phyloP scores from a whole-genome alignment of 768 basidiomycete genomes.

The Filobasidium wieringae region DNA sequence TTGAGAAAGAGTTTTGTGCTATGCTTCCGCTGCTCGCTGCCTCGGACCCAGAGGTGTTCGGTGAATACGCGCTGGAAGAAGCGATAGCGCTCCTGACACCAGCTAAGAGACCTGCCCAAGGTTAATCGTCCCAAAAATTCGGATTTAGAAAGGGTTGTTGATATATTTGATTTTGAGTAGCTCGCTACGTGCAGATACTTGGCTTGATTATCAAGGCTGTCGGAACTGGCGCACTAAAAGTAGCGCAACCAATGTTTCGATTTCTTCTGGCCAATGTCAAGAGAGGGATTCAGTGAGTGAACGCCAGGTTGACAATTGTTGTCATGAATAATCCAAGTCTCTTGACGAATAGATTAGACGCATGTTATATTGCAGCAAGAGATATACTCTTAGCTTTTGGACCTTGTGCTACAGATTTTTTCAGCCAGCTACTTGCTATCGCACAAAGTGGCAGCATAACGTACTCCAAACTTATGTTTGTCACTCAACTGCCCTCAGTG shows the following conservation, averaged over 20 bases:
- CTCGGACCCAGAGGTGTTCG: not conserved
- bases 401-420: not conserved
- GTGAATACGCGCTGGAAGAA: not conserved
- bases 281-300: not conserved
- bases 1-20: not conserved
- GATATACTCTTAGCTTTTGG: conserved; percentile 1
- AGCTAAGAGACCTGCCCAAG: not conserved
- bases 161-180: too few relatives aligned
- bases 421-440: not conserved
- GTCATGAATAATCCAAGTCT: not conserved
- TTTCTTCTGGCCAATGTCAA: conserved; percentile 3
- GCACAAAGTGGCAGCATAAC: not conserved
- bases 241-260: not conserved
- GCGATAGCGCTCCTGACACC: not conserved
- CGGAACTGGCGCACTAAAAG: not conserved
- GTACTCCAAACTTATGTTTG: not conserved
- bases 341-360: not conserved
- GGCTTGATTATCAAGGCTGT: conserved; percentile 6
- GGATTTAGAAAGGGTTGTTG: not conserved
- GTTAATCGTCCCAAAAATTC: not conserved
- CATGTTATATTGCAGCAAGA: not conserved
- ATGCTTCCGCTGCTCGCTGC: conserved; percentile 3
- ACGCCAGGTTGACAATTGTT: too few relatives aligned
- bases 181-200: not conserved
- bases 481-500: conserved; percentile 1